Evolutionary conservation across 305 asterid species (phyloP), one percentile per base, ranked within the genome.

Genomic region (Striga hermonthica): DNA sequence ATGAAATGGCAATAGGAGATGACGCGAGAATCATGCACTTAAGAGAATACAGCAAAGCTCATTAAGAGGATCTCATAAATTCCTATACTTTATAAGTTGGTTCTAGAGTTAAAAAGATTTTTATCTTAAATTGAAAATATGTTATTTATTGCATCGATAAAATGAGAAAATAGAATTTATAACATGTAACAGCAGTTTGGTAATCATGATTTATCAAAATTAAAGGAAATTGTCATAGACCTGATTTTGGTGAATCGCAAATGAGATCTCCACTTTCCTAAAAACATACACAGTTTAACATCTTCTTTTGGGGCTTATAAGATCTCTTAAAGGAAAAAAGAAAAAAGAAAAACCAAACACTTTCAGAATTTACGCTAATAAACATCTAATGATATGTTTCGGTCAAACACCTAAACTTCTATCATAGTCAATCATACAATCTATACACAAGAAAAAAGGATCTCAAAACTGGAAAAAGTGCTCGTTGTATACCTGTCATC

Each of bases 401-500:
- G 16, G 57, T 16, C 28, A 31, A 56, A 56, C 67, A 40, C 40
- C 41, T 11, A 10, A 38, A 41, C 60, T 45, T 49, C 37, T 48
- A 3, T 4, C 48, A 22, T 22, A 31, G 58, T 62, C 60, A 59
- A 22, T 57, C 44, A 12, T 60, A 43, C 11, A 36, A 10, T 47
- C 40, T 13, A 72, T 34, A 53, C 57, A 45, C 31, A 48, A 28
- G 10, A 35, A 48, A 59, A 60, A 4, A 34, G 47, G 64, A 13
- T 15, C 37, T 7, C 31, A 22, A 43, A 38, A 31, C 11, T 57
- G 16, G 47, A 31, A 63, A 62, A 22, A 22, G 1, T 22, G 2
- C 31, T 0, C 15, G 62, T 37, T 37, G 5, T 12, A 59, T 79
- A 86, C 79, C 77, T 73, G 40, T 73, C 79, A 73, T 67, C 81